These are phyloP conservation scores for Vachellia collinsii DNA, from an alignment of 306 rosid genomes.

Conservation along the genomic window DNA sequence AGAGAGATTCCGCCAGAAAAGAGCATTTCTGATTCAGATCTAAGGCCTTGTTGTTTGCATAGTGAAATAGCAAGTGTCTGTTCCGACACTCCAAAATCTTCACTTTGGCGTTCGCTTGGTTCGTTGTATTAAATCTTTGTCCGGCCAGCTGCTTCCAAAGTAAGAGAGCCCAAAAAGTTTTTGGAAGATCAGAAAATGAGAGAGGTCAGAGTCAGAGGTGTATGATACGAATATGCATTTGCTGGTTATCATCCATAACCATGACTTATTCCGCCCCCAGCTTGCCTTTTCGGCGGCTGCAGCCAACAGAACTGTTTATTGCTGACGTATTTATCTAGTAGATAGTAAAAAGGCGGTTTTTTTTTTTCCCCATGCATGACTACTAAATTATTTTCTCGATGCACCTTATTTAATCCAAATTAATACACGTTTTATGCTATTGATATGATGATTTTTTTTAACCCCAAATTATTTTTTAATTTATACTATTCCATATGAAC, in stretches of 20 bases:
- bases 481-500: too few relatives aligned
- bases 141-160: background rate
- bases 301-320: background rate
- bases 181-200: slow-evolving; percentile 35
- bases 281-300: background rate
- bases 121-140: background rate
- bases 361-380: too few relatives aligned
- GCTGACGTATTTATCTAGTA: background rate
- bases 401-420: too few relatives aligned
- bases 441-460: too few relatives aligned
- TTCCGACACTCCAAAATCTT: slow-evolving; percentile 2
- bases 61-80: background rate
- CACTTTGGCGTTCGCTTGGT: background rate
- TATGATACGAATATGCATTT: background rate
- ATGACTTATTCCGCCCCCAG: background rate
- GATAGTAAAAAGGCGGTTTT: too few relatives aligned
- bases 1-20: background rate
- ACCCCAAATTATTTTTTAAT: too few relatives aligned
- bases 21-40: slow-evolving; percentile 37
- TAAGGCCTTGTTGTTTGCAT: slow-evolving; percentile 11
- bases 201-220: background rate
- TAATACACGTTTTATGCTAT: too few relatives aligned
- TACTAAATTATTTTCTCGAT: too few relatives aligned
- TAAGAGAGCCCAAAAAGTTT: background rate
- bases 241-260: background rate